Base-by-base conservation (phyloP, 345 rosid genomes). In the Trapa incisa region DNA sequence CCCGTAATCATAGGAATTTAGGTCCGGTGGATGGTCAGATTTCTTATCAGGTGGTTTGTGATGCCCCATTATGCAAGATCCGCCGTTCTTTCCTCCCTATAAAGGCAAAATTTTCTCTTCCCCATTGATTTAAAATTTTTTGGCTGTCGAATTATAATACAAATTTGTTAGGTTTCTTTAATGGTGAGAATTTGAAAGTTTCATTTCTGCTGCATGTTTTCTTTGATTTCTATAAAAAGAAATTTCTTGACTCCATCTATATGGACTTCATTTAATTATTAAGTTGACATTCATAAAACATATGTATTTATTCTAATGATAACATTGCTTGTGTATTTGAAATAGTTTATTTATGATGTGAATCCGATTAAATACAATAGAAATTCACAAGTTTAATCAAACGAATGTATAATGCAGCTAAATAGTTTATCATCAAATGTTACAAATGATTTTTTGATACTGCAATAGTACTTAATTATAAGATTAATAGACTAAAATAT, bases 51-150 rank as follows among this genome's bases (percentile, higher is more conserved):
- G 74, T 76, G 45, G 81, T 74, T 13, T 85, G 76, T 65, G 75
- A 73, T 64, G 73, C 47, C 71, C 53, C 83, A 77, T 71, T 70
- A 72, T 87, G 60, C 89, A 76, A 53, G 87, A 86, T 67, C 87
- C 77, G 64, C 93, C 97, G 1, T 88, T 88, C 61, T 70, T 82
- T 35, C 96, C 93, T 81, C 89, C 97, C 5, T 86, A 96, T 91
- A 84, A 74, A 52, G 15, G 1, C 37, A 8, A 10, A 35, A 68
- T 66, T 66, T 72, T 41, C 15, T 22, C 22, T 53, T 39, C 67
- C 48, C 57, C 38, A 43, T 13, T 62, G 3, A 3, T 56, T 36
- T 60, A 32, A 36, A 52, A 1, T 7, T 17, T 13, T 17, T 35
- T 29, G 0, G 41, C 45, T 56, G 35, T 22, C 57, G 48, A 10